Percentiles rank a stretch among this genome's conserved stretches.
Evolutionary conservation across 2,329 filamentous ascomycete species (phyloP).

Genomic region (Diaporthe ilicicola): DNA sequence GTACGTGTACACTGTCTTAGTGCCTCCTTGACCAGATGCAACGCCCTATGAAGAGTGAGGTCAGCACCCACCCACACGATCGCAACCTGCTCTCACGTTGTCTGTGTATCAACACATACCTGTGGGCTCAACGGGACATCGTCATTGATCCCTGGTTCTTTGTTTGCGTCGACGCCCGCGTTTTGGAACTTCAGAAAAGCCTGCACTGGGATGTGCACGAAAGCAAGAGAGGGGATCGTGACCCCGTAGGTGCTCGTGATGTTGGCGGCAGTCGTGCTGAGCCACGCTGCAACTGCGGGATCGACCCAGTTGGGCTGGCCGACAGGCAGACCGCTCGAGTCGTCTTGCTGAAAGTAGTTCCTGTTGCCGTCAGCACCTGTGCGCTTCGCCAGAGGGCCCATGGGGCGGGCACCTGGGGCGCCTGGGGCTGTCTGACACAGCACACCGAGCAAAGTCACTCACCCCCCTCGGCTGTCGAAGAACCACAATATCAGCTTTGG

Average conservation of each 20-base stretch:
- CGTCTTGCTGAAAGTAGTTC: conserved; percentile 31
- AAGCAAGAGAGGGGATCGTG: conserved; percentile 54
- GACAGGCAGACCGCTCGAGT: conserved; percentile 34
- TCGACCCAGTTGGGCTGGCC: conserved; percentile 54
- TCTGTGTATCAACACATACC: neutral
- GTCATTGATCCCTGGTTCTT: conserved; percentile 56
- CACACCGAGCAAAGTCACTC: neutral
- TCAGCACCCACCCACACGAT: neutral
- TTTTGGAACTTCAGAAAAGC: conserved; percentile 42
- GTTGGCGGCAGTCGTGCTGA: conserved; percentile 45
- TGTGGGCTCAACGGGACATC: conserved; percentile 47
- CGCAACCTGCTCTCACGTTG: neutral
- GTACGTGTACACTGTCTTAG: conserved; percentile 37
- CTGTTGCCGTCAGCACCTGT: neutral
- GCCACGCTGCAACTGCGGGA: conserved; percentile 53
- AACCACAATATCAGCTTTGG: conserved; percentile 63
- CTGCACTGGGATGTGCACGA: conserved; percentile 57
- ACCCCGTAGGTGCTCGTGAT: conserved; percentile 41
- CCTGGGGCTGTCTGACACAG: neutral
- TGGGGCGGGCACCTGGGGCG: neutral
- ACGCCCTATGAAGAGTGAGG: conserved; percentile 46
- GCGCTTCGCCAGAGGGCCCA: too few species aligned
- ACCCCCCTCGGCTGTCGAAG: conserved; percentile 64
- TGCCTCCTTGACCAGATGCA: conserved; percentile 8
- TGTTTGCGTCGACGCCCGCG: conserved; percentile 45